A percentile compares a stretch with the other conserved stretches of the same genome.
These are phyloP conservation scores for Blastocrithidia nonstop DNA, from an alignment of 208 protist genomes.

Conservation along the genomic window DNA sequence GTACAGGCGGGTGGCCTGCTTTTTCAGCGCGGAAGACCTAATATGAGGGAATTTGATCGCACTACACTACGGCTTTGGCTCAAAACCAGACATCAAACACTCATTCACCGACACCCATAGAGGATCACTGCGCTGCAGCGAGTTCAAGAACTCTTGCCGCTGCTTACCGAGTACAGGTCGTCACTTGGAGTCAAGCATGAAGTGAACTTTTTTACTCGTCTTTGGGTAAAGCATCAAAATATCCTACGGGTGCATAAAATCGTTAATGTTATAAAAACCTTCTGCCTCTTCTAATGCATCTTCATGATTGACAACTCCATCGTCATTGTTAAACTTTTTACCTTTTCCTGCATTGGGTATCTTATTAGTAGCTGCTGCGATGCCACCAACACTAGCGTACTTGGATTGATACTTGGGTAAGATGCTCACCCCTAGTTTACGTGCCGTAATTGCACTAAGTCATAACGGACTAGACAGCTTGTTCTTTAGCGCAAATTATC, in stretches of 20 bases:
- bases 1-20: conserved; percentile 36
- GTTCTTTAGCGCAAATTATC: conserved; percentile 57
- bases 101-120: conserved; percentile 83
- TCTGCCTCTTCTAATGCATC: conserved; percentile 29
- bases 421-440: conserved; percentile 51
- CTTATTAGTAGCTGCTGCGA: conserved; percentile 24
- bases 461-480: conserved; percentile 81
- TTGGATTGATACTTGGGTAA: conserved; percentile 26
- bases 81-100: conserved; percentile 80
- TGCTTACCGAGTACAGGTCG: conserved; percentile 73
- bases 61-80: conserved; percentile 15
- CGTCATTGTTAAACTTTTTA: too few species aligned
- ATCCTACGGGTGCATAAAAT: conserved; percentile 47
- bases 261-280: conserved; percentile 78
- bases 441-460: conserved; percentile 38
- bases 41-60: conserved; percentile 20
- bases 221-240: conserved; percentile 76
- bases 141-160: conserved; percentile 49
- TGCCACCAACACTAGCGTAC: conserved; percentile 52
- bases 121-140: conserved; percentile 31
- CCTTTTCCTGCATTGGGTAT: too few species aligned
- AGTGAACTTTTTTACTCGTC: conserved; percentile 59
- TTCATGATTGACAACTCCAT: background rate
- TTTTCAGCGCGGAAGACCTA: conserved; percentile 5
- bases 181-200: conserved; percentile 83